Percentiles rank a stretch among this genome's conserved stretches.
These are phyloP conservation scores for Cochlearia excelsa DNA, from an alignment of 345 rosid genomes.

Conservation along the genomic window DNA sequence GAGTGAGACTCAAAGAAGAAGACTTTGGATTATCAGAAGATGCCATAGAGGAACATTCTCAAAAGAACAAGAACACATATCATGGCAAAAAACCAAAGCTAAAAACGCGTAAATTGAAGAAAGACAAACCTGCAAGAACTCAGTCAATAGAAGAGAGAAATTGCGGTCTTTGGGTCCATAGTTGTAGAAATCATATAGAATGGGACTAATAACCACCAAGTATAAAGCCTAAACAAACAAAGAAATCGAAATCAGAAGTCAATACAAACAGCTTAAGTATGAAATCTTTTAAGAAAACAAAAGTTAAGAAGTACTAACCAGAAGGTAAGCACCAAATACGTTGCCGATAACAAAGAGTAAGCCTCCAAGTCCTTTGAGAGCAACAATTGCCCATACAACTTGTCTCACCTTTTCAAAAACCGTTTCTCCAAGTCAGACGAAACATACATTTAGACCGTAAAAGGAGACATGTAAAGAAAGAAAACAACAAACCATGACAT, in stretches of 20 bases:
- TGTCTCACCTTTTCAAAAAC: constrained; percentile 34
- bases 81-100: not conserved
- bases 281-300: constrained; percentile 25
- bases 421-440: constrained; percentile 18
- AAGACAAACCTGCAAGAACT: constrained; percentile 60
- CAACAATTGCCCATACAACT: too few relatives aligned
- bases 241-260: constrained; percentile 55
- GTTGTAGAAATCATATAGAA: constrained; percentile 85
- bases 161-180: constrained; percentile 42
- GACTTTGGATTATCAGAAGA: not conserved
- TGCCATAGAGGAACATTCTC: not conserved
- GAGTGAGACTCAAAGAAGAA: not conserved
- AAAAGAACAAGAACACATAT: constrained; percentile 9
- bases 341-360: too few relatives aligned
- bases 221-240: constrained; percentile 46
- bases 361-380: too few relatives aligned
- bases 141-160: constrained; percentile 45
- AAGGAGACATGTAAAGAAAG: constrained; percentile 20
- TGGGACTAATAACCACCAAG: constrained; percentile 53
- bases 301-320: constrained; percentile 48
- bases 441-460: constrained; percentile 5
- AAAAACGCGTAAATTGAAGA: not conserved
- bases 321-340: constrained; percentile 56
- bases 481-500: constrained; percentile 25
- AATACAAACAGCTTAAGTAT: constrained; percentile 10